Conservation (phyloP, 257 asterid species). For the Ajuga chamaepitys region DNA sequence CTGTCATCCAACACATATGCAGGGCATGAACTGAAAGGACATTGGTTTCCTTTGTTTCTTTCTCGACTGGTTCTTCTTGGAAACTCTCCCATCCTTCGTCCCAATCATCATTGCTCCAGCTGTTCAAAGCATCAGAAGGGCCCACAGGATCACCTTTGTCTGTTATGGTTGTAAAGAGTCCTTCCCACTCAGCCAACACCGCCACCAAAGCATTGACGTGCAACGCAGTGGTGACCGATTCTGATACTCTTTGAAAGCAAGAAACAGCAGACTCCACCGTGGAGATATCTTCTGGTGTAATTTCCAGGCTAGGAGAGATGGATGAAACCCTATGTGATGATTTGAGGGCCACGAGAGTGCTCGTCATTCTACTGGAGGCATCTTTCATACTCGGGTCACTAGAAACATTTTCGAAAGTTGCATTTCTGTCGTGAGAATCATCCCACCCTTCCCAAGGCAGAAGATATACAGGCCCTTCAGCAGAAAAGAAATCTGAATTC, state of each 20-base stretch:
- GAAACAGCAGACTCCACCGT: conserved; percentile 71
- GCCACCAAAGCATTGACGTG: conserved; percentile 51
- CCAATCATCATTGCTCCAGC: conserved; percentile 89
- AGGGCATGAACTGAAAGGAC: conserved; percentile 52
- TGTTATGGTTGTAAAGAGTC: conserved; percentile 37
- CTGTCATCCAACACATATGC: conserved; percentile 68
- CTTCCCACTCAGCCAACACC: conserved; percentile 81
- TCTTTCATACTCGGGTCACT: conserved; percentile 33
- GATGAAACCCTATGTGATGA: conserved; percentile 68
- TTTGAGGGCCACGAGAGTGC: conserved; percentile 81
- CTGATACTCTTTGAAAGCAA: conserved; percentile 62
- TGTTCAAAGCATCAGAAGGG: conserved; percentile 36
- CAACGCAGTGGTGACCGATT: conserved; percentile 38
- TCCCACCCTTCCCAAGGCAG: conserved; percentile 94
- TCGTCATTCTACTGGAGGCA: conserved; percentile 40
- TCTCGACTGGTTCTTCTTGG: conserved; percentile 60
- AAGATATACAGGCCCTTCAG: conserved; percentile 32
- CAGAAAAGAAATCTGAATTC: conserved; percentile 27
- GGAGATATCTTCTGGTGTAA: conserved; percentile 57
- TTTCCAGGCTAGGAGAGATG: conserved; percentile 55
- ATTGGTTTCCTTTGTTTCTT: conserved; percentile 30
- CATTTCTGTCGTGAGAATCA: conserved; percentile 30
- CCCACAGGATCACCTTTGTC: conserved; percentile 30
- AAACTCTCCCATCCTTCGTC: conserved; percentile 99
- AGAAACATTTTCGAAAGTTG: conserved; percentile 21